Base-by-base conservation (phyloP, 202 grass and related monocot species). In the Zizania palustris region DNA sequence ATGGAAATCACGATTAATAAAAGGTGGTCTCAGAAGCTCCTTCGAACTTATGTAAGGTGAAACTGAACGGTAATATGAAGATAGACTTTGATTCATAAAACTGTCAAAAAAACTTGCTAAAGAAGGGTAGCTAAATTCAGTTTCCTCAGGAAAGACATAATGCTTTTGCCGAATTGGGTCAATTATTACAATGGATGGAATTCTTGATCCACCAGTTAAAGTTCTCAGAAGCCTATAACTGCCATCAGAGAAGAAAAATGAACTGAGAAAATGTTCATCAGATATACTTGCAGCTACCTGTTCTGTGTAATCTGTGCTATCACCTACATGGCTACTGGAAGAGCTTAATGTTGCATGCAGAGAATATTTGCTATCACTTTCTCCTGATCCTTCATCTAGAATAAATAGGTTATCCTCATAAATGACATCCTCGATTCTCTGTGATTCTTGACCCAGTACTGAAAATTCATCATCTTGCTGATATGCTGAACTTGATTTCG, bases 101-200 rank as follows among this genome's bases (percentile, higher is more conserved):
- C 73, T 85, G 33, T 94, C 78, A 69, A 98, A 78, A 88, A 85
- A 98, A 81, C 74, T 81, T 73, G 85, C 84, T 66, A 98, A 60
- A 45, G 89, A 92, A 74, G 38, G 41, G 63, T 88, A 88, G 67
- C 69, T 84, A 72, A 92, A 92, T 48, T 82, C 80, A 54, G 53
- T 88, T 82, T 94, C 87, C 53, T 90, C 42, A 40, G 87, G 77
- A 87, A 92, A 87, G 28, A 94, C 53, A 66, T 86, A 94, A 74
- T 98, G 89, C 5, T 90, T 80, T 69, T 94, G 87, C 65, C 63
- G 53, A 75, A 86, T 28, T 78, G 95, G 87, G 76, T 98, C 89
- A 80, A 98, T 81, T 80, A 98, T 98, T 78, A 98, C 70, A 67
- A 98, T 66, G 39, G 91, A 88, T 68, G 95, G 95, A 75, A 92